Evolutionary conservation across 495 filamentous ascomycete species (phyloP).

Genomic region (Xylaria intraflava): DNA sequence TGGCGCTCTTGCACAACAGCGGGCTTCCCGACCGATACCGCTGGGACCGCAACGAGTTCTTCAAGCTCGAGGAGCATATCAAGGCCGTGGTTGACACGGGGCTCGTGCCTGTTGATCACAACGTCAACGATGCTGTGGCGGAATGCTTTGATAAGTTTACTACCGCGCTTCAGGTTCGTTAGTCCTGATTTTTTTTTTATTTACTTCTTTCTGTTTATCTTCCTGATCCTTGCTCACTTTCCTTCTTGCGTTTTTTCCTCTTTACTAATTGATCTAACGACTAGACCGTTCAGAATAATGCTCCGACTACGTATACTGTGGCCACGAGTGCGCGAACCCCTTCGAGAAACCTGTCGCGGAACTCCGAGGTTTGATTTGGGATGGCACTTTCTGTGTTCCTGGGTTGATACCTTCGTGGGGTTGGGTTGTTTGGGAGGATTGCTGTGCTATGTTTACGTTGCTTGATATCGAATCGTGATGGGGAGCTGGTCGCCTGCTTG

Average conservation of each 20-base stretch:
- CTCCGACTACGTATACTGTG: conserved; percentile 32
- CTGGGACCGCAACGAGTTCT: conserved; percentile 39
- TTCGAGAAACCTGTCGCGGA: no score
- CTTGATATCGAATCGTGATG: no score
- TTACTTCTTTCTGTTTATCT: background rate
- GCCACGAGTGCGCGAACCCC: background rate
- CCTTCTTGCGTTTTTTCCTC: background rate
- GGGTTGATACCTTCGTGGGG: no score
- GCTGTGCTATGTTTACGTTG: no score
- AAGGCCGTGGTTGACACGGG: conserved; percentile 41
- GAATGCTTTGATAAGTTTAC: conserved; percentile 34
- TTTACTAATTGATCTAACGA: background rate
- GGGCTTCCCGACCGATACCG: conserved; percentile 45
- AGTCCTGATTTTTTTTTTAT: background rate
- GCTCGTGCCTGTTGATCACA: conserved; percentile 31
- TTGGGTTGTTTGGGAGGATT: no score
- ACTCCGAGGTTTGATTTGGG: no score
- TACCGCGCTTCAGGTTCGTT: conserved; percentile 26
- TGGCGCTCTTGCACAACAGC: conserved; percentile 46
- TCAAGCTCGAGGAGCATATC: conserved; percentile 39
- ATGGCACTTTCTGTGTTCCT: no score
- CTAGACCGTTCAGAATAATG: conserved; percentile 39
- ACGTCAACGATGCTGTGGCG: conserved; percentile 33
- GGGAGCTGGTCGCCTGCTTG: no score
- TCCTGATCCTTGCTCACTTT: background rate